Evolutionary conservation across 331 rosid genomes (phyloP).

Genomic region (Erythrophleum ivorense): DNA sequence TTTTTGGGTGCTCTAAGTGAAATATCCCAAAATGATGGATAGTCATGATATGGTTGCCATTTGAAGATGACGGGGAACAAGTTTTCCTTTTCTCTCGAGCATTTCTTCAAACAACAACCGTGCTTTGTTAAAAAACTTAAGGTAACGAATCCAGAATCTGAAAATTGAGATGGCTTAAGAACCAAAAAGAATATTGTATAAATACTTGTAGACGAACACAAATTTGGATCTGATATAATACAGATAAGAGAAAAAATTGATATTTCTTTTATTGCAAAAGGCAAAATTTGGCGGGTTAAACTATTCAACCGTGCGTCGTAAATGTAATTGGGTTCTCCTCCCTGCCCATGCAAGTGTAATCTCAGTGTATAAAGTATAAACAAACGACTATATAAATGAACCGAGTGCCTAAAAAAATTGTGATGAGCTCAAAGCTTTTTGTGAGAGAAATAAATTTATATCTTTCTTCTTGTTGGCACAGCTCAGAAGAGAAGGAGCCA

Average conservation of each 20-base stretch:
- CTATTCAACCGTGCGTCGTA: too few relatives aligned
- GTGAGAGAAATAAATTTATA: too few relatives aligned
- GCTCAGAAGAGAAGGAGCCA: too few relatives aligned
- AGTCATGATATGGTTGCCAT: too few relatives aligned
- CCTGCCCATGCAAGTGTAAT: not conserved
- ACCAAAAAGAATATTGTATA: not conserved
- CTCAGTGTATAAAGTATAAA: not conserved
- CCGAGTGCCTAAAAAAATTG: not conserved
- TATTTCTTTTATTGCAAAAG: not conserved
- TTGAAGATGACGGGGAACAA: too few relatives aligned
- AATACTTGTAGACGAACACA: too few relatives aligned
- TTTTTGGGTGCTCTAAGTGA: not conserved
- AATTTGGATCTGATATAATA: not conserved
- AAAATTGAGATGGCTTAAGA: not conserved
- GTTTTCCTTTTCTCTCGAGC: not conserved
- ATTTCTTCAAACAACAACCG: not conserved
- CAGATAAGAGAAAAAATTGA: not conserved
- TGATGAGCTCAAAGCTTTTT: not conserved
- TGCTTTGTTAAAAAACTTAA: not conserved
- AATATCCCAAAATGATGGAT: not conserved
- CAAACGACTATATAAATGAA: not conserved
- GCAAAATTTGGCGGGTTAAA: not conserved
- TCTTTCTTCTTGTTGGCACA: too few relatives aligned
- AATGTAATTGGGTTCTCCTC: too few relatives aligned
- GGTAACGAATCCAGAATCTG: not conserved